These are phyloP conservation scores for Coemansia nantahalensis DNA, from an alignment of 192 early-diverging fungal species.

Conservation along the genomic window DNA sequence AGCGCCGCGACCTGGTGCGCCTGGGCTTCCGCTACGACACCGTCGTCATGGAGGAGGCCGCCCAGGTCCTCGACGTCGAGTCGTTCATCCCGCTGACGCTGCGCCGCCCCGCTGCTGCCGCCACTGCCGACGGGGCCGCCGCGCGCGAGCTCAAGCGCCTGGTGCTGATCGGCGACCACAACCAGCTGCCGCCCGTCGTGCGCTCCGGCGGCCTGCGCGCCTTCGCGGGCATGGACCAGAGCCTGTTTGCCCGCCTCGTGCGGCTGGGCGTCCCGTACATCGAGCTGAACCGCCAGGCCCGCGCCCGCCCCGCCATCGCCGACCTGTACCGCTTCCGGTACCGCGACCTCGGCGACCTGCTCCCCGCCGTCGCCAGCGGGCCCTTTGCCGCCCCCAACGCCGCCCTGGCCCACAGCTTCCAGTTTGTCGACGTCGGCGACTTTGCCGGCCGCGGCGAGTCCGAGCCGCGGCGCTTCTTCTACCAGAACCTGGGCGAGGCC, in stretches of 20 bases:
- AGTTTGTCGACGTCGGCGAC: conserved; percentile 82
- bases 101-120: too few relatives aligned
- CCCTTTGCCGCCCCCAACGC: conserved; percentile 75
- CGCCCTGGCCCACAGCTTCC: conserved; percentile 84
- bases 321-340: conserved; percentile 88
- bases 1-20: conserved; percentile 77
- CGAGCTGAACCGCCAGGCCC: conserved; percentile 81
- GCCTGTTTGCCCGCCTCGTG: conserved; percentile 87
- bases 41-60: conserved; percentile 97
- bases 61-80: conserved; percentile 93
- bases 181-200: conserved; percentile 96
- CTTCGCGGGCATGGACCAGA: conserved; percentile 94
- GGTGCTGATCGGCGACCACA: conserved; percentile 96
- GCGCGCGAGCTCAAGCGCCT: conserved; percentile 67
- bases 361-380: conserved; percentile 33
- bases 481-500: conserved; percentile 97
- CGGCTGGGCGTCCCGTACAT: conserved; percentile 90
- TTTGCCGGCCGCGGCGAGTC: conserved; percentile 75
- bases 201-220: conserved; percentile 80
- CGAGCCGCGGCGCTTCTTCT: conserved; percentile 82
- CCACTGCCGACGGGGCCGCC: conserved; percentile 11
- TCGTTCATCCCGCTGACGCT: conserved; percentile 90
- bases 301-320: conserved; percentile 76
- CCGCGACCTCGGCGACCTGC: conserved; percentile 65
- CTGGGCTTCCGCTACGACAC: conserved; percentile 95